phyloP scores from a whole-genome alignment of 371 early-diverging fungal species.

The Mortierella polycephala region DNA sequence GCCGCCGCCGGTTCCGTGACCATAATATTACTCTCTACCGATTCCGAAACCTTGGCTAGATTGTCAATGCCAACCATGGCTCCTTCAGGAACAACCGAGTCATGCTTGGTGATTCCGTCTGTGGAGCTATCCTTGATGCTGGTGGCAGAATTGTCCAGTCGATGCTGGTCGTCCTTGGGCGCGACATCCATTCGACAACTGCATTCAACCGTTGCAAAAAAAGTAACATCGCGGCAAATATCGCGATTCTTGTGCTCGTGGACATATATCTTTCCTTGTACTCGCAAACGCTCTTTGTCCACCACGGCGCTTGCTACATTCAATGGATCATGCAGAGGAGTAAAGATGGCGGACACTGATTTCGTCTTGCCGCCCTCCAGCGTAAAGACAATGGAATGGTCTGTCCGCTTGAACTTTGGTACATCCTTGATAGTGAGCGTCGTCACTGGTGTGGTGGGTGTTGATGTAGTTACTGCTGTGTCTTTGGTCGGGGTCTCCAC shows the following conservation, averaged over 20 bases:
- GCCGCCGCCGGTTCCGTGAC: constrained; percentile 9
- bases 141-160: too few species aligned
- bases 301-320: not conserved
- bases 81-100: not conserved
- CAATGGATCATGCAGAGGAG: constrained; percentile 44
- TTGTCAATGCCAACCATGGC: not conserved
- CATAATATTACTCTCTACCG: not conserved
- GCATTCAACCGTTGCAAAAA: constrained; percentile 49
- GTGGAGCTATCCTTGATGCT: too few species aligned
- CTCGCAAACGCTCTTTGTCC: constrained; percentile 26
- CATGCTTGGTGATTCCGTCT: not conserved
- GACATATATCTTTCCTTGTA: constrained; percentile 74
- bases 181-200: not conserved
- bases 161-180: not conserved
- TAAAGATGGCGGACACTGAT: constrained; percentile 72
- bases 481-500: constrained; percentile 32
- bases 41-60: not conserved
- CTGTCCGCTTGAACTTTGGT: constrained; percentile 70
- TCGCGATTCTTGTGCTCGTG: constrained; percentile 95
- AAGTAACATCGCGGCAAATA: constrained; percentile 79
- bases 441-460: constrained; percentile 10
- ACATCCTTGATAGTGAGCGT: constrained; percentile 51
- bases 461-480: constrained; percentile 7
- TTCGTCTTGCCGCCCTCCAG: constrained; percentile 79
- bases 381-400: constrained; percentile 80